phyloP scores from a whole-genome alignment of 1,284 basidiomycete genomes.

The Grifola frondosa region DNA sequence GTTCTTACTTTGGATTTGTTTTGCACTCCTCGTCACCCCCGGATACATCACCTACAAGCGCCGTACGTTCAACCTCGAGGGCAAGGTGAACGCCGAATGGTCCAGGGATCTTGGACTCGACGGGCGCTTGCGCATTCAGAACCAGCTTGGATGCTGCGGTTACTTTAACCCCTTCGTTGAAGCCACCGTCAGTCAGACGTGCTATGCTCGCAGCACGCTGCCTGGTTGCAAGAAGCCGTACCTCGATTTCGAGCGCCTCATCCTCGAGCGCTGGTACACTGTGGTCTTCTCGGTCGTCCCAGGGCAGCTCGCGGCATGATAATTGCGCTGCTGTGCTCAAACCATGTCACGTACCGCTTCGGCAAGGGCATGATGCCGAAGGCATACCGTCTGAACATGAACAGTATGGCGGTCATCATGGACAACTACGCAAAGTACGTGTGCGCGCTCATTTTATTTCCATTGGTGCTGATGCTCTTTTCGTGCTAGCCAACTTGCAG shows the following conservation, averaged over 20 bases:
- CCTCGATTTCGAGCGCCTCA: constrained; percentile 46
- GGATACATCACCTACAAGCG: constrained; percentile 65
- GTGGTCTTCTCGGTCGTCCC: constrained; percentile 55
- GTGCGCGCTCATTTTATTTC: background rate
- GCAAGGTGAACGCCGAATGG: constrained; percentile 63
- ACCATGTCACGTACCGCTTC: constrained; percentile 66
- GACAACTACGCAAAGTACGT: constrained; percentile 59
- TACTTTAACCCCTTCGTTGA: constrained; percentile 62
- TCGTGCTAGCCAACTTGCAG: constrained; percentile 39
- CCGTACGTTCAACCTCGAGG: constrained; percentile 61
- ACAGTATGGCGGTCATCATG: constrained; percentile 61
- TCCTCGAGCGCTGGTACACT: constrained; percentile 55
- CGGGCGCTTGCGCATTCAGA: constrained; percentile 54
- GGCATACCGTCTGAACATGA: constrained; percentile 57
- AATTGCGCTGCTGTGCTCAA: constrained; percentile 53
- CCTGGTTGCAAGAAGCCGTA: constrained; percentile 60
- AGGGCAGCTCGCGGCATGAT: constrained; percentile 50
- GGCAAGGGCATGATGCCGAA: constrained; percentile 68
- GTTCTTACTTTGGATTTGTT: constrained; percentile 56
- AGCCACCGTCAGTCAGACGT: constrained; percentile 54
- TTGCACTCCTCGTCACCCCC: constrained; percentile 57
- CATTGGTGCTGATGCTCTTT: constrained; percentile 4
- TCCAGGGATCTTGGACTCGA: constrained; percentile 45
- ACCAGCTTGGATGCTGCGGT: constrained; percentile 59
- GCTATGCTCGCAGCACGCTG: constrained; percentile 54